phyloP scores from a whole-genome alignment of 2,329 filamentous ascomycete genomes.

The Xylariaceae sp. region DNA sequence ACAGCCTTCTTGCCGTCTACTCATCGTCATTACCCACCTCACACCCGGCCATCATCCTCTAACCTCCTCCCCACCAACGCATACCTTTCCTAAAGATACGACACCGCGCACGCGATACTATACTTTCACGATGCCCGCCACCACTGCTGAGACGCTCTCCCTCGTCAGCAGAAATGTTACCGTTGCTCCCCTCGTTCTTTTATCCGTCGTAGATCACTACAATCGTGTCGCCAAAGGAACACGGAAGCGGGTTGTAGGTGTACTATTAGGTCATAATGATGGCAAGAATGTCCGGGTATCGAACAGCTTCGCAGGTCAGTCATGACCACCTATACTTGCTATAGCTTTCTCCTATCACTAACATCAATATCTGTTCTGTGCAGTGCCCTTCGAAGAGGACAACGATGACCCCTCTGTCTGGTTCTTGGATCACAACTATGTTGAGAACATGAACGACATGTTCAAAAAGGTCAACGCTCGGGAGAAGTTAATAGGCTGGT shows the following conservation, averaged over 20 bases:
- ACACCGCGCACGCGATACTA: slow-evolving; percentile 4
- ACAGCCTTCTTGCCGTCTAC: slow-evolving; percentile 24
- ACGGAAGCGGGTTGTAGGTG: slow-evolving; percentile 86
- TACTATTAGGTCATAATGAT: slow-evolving; percentile 93
- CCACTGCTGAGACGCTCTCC: slow-evolving; percentile 93
- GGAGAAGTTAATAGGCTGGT: slow-evolving; percentile 99
- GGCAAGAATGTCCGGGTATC: slow-evolving; percentile 96
- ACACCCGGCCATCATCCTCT: slow-evolving; percentile 21
- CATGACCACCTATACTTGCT: neutral
- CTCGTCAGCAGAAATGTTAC: slow-evolving; percentile 95
- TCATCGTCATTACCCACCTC: slow-evolving; percentile 5
- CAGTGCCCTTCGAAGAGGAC: slow-evolving; percentile 98
- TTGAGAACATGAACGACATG: slow-evolving; percentile 99
- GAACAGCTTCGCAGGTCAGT: slow-evolving; percentile 94
- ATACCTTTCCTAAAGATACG: neutral
- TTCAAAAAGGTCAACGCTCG: slow-evolving; percentile 99
- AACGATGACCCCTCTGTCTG: slow-evolving; percentile 98
- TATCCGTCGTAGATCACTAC: slow-evolving; percentile 98
- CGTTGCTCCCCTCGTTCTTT: slow-evolving; percentile 94
- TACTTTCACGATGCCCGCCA: slow-evolving; percentile 77
- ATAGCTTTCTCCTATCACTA: slow-evolving; percentile 14
- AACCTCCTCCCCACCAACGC: slow-evolving; percentile 14
- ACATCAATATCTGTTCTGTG: slow-evolving; percentile 21
- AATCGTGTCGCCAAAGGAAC: slow-evolving; percentile 91
- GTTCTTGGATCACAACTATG: slow-evolving; percentile 99